Conservation (phyloP, 805 yeast genomes). For the Wilhelminamyces savonicus region DNA sequence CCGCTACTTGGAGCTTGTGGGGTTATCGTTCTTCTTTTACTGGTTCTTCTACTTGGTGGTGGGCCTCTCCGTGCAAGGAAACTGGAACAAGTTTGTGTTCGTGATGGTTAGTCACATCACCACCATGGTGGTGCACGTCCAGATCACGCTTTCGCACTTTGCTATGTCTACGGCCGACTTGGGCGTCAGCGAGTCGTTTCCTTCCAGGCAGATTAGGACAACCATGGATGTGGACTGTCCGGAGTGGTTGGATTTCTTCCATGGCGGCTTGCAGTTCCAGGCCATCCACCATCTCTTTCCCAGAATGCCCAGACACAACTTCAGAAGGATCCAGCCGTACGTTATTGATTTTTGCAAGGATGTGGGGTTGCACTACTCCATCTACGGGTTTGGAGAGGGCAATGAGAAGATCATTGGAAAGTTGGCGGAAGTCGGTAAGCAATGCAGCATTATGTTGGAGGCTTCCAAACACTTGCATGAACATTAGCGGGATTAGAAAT, state of each 20-base stretch:
- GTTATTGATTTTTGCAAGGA: conserved; percentile 71
- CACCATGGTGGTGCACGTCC: conserved; percentile 92
- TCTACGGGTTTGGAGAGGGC: conserved; percentile 79
- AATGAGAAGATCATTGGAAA: conserved; percentile 64
- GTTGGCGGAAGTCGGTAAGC: conserved; percentile 71
- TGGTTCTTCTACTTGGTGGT: conserved; percentile 77
- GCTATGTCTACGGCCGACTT: conserved; percentile 90
- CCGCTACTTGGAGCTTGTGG: conserved; percentile 69
- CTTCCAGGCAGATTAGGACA: conserved; percentile 76
- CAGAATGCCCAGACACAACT: conserved; percentile 80
- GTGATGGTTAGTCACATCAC: conserved; percentile 70
- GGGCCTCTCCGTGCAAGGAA: conserved; percentile 43
- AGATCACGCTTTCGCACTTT: conserved; percentile 82
- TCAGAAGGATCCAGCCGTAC: conserved; percentile 57
- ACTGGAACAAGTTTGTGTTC: conserved; percentile 49
- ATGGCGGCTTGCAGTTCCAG: conserved; percentile 90
- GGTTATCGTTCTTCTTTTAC: conserved; percentile 61
- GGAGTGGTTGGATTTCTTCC: conserved; percentile 83
- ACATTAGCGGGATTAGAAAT: conserved; percentile 28
- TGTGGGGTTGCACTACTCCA: conserved; percentile 73
- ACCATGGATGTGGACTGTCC: conserved; percentile 97
- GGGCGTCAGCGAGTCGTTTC: conserved; percentile 74
- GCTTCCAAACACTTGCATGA: conserved; percentile 60
- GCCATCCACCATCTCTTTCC: conserved; percentile 90
- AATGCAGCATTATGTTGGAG: conserved; percentile 68